A percentile compares a stretch with the other conserved stretches of the same genome.
Conservation (phyloP, 495 filamentous ascomycete species). For the Neurospora intermedia region DNA sequence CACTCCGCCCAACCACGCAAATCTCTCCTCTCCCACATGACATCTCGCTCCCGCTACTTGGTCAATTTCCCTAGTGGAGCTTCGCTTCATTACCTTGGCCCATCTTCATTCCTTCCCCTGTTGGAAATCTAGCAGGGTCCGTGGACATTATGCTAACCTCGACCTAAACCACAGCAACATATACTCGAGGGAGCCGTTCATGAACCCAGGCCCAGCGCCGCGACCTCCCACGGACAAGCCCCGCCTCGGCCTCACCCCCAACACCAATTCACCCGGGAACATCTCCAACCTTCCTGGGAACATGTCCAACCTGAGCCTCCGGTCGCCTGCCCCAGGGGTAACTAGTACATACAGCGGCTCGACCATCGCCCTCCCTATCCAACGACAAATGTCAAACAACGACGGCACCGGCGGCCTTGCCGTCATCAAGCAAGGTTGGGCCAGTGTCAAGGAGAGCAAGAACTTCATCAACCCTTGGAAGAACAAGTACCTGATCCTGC, state of each 20-base stretch:
- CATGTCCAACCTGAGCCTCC: conserved; percentile 61
- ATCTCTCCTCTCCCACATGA: not conserved
- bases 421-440: conserved; percentile 80
- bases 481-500: conserved; percentile 75
- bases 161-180: conserved; percentile 29
- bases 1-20: not conserved
- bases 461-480: conserved; percentile 75
- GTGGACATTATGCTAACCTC: not conserved
- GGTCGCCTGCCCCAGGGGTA: conserved; percentile 39
- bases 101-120: not conserved
- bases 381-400: conserved; percentile 48
- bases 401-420: conserved; percentile 53
- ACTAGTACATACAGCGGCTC: conserved; percentile 48
- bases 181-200: conserved; percentile 68
- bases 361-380: conserved; percentile 57
- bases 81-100: not conserved
- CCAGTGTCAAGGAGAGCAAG: conserved; percentile 80
- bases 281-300: conserved; percentile 56
- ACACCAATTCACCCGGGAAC: conserved; percentile 58
- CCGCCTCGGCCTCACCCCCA: conserved; percentile 65
- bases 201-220: conserved; percentile 93
- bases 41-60: not conserved
- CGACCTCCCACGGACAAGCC: conserved; percentile 78
- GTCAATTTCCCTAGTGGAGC: not conserved
- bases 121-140: not conserved